phyloP scores from a whole-genome alignment of 345 rosid species.

The Excoecaria agallocha region DNA sequence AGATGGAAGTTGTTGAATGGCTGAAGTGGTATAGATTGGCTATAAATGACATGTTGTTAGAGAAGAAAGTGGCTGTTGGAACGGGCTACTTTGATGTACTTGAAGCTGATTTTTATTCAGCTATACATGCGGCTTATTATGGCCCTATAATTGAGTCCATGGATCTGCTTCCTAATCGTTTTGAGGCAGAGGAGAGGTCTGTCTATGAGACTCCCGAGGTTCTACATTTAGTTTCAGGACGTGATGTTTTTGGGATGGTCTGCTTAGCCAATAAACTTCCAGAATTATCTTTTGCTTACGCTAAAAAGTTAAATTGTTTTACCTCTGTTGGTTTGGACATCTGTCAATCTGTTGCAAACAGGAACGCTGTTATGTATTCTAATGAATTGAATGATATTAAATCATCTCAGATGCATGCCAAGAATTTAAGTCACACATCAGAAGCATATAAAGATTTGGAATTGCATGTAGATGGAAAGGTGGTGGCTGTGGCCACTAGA shows the following conservation, averaged over 20 bases:
- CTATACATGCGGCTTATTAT: constrained; percentile 68
- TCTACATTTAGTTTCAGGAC: constrained; percentile 88
- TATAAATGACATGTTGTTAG: constrained; percentile 63
- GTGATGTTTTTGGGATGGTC: constrained; percentile 90
- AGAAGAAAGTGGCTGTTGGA: constrained; percentile 66
- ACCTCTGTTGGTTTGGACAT: constrained; percentile 30
- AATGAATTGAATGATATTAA: constrained; percentile 26
- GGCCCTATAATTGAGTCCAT: constrained; percentile 80
- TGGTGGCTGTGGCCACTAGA: constrained; percentile 76
- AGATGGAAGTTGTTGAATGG: constrained; percentile 97
- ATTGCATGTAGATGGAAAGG: constrained; percentile 67
- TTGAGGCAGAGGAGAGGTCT: constrained; percentile 98
- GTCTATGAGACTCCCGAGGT: constrained; percentile 66
- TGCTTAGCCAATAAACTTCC: constrained; percentile 51
- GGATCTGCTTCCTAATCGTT: constrained; percentile 82
- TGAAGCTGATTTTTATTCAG: constrained; percentile 85
- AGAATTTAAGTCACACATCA: constrained; percentile 33
- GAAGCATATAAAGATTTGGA: constrained; percentile 87
- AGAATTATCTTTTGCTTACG: constrained; percentile 44
- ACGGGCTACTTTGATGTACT: constrained; percentile 67
- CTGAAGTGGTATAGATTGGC: constrained; percentile 80
- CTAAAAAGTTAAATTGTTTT: constrained; percentile 41
- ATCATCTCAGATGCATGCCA: constrained; percentile 30
- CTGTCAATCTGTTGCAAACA: constrained; percentile 30
- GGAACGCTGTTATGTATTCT: constrained; percentile 16